A percentile compares a stretch with the other conserved stretches of the same genome.
Conservation (phyloP, 768 basidiomycete species). For the Termitomyces sp. region DNA sequence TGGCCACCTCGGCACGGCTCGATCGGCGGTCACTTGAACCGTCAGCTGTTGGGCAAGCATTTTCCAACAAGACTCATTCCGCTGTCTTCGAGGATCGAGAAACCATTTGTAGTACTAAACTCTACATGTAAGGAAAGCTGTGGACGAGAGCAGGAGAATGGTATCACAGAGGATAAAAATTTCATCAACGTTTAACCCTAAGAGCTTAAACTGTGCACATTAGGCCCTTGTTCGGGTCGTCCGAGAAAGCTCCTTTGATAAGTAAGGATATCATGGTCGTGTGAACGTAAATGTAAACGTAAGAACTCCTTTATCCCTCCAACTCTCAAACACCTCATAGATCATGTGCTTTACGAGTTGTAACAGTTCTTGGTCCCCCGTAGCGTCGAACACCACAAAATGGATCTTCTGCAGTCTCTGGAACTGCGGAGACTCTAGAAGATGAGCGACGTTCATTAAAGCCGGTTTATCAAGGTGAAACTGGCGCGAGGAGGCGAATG, state of each 20-base stretch:
- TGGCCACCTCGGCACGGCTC: neutral
- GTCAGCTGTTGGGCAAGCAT: too few species aligned
- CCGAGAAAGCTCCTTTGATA: neutral
- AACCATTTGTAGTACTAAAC: neutral
- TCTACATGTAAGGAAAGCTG: neutral
- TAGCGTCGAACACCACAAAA: constrained; percentile 20
- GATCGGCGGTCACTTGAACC: neutral
- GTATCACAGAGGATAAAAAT: too few species aligned
- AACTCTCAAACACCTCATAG: constrained; percentile 5
- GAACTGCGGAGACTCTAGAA: constrained; percentile 19
- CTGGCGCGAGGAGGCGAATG: constrained; percentile 25
- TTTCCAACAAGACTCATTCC: neutral
- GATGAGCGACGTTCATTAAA: constrained; percentile 17
- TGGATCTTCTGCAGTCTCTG: constrained; percentile 18
- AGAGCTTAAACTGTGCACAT: neutral
- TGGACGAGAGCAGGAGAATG: neutral
- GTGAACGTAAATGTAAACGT: constrained; percentile 9
- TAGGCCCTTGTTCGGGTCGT: neutral
- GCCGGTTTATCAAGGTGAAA: constrained; percentile 25
- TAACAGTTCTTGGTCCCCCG: constrained; percentile 15
- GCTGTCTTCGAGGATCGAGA: neutral
- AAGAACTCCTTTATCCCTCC: constrained; percentile 5
- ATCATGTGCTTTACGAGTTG: constrained; percentile 10
- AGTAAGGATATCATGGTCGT: neutral
- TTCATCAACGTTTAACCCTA: neutral